Evolutionary conservation across 1,139 yeast genomes (phyloP), one percentile per base, ranked within the genome.

Genomic region (Geotrichum histeridarum): DNA sequence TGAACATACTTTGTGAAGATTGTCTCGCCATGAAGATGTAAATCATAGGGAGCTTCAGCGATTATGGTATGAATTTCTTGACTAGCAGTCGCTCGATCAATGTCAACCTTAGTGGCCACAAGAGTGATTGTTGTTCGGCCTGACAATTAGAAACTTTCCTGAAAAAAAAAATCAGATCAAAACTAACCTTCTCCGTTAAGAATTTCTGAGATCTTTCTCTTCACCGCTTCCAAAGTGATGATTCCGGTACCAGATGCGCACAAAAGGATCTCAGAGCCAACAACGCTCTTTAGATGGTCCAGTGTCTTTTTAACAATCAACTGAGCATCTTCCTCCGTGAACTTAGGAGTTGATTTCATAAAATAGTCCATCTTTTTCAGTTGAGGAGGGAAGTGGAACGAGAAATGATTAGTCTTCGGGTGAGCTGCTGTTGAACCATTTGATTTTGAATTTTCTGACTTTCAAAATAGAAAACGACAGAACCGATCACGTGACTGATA

Each of bases 141-240:
- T 53, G 33, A 8, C 33, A 2, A 22, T 17, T 31, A 27, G 17
- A 33, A 31, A 22, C 27, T 22, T 22, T 5, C 27, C 5, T n/a
- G n/a, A n/a, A n/a, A n/a, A n/a, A 42, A 2, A 22, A 22, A 22
- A 22, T 22, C 27, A 22, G 12, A 15, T 4, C 4, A 33, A 43
- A 22, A 36, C 43, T 43, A 48, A 38, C 62, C 63, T 12, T 36
- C 38, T 9, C 61, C 61, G 4, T 54, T 42, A 6, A 63, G 53
- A 14, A 56, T 56, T 6, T 54, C 53, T 14, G 49, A 49, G 17
- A 64, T 50, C 35, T 61, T 61, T 14, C 31, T 11, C 48, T 54
- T 55, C 6, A 60, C 61, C 18, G 60, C 60, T 7, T 41, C 43
- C 11, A 55, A 53, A 6, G 64, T 63, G 12, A 63, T 59, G 14